Percentiles rank a stretch among this genome's conserved stretches.
phyloP scores from a whole-genome alignment of 2,329 filamentous ascomycete species.

The Hysterium pulicare region DNA sequence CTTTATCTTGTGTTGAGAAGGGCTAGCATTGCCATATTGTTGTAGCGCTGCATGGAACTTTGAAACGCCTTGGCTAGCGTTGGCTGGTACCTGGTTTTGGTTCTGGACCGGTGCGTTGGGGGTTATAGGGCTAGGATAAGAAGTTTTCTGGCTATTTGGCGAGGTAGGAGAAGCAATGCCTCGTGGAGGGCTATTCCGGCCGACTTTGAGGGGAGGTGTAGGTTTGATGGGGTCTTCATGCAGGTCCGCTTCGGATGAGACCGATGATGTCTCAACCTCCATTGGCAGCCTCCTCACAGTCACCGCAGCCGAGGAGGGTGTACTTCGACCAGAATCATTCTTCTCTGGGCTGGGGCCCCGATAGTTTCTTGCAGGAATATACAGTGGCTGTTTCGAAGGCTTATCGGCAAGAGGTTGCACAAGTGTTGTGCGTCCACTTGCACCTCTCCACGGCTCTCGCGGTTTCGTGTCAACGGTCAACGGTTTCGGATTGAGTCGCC shows the following conservation, averaged over 20 bases:
- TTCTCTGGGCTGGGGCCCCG: slow-evolving; percentile 23
- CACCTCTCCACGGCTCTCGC: slow-evolving; percentile 64
- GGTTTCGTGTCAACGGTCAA: slow-evolving; percentile 36
- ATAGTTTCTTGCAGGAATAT: slow-evolving; percentile 44
- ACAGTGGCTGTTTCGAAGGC: slow-evolving; percentile 54
- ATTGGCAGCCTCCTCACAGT: slow-evolving; percentile 15
- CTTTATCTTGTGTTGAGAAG: slow-evolving; percentile 17
- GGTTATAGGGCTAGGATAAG: slow-evolving; percentile 28
- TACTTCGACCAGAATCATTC: slow-evolving; percentile 13
- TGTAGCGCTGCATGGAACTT: neutral
- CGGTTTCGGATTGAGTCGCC: slow-evolving; percentile 22
- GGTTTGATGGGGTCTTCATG: slow-evolving; percentile 42
- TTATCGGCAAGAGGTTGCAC: slow-evolving; percentile 64
- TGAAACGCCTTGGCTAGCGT: slow-evolving; percentile 14
- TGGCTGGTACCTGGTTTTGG: too few relatives aligned
- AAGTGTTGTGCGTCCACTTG: slow-evolving; percentile 64
- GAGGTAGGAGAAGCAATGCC: slow-evolving; percentile 31
- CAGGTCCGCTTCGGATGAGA: slow-evolving; percentile 22
- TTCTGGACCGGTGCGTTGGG: slow-evolving; percentile 17
- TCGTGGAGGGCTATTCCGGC: slow-evolving; percentile 33
- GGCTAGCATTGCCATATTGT: neutral
- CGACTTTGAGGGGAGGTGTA: slow-evolving; percentile 41
- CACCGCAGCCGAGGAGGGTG: slow-evolving; percentile 25
- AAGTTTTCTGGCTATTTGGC: slow-evolving; percentile 18
- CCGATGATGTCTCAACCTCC: slow-evolving; percentile 27